Conservation (phyloP, 2,329 filamentous ascomycete genomes). For the Pyrenophora graminea region DNA sequence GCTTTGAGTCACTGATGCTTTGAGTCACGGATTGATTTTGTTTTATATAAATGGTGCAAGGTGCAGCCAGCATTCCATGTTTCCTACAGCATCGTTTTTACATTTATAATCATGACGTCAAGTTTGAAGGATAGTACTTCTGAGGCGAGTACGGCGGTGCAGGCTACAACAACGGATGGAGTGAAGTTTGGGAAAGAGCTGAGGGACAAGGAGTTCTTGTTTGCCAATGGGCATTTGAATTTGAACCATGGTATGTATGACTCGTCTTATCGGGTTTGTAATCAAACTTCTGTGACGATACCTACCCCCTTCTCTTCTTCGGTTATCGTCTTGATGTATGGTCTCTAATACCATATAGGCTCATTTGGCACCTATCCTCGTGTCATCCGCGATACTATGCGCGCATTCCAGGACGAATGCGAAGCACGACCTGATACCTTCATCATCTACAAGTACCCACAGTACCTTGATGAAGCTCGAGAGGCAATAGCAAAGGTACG, state of each 20-base stretch:
- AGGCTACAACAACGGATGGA: constrained; percentile 24
- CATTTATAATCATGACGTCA: constrained; percentile 19
- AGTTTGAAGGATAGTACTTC: not conserved
- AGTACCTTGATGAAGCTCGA: constrained; percentile 67
- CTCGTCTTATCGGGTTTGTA: not conserved
- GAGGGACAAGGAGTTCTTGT: constrained; percentile 66
- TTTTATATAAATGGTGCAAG: not conserved
- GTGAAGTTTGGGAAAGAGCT: constrained; percentile 58
- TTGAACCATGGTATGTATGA: constrained; percentile 72
- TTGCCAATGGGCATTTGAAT: constrained; percentile 69
- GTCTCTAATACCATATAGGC: constrained; percentile 48
- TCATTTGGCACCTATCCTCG: constrained; percentile 80
- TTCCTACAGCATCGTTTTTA: not conserved
- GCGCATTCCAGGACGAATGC: constrained; percentile 65
- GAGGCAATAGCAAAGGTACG: constrained; percentile 55
- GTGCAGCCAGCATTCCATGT: not conserved
- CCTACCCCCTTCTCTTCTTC: too few species aligned
- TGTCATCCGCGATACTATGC: constrained; percentile 62
- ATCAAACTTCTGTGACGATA: not conserved
- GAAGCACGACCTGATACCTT: constrained; percentile 77
- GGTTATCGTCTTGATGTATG: too few species aligned
- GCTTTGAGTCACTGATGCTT: not conserved
- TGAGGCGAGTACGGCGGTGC: not conserved
- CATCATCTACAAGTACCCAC: constrained; percentile 69
- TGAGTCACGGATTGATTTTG: constrained; percentile 2